These are phyloP conservation scores for Danielia oregonensis DNA, from an alignment of 805 yeast species.

Conservation along the genomic window DNA sequence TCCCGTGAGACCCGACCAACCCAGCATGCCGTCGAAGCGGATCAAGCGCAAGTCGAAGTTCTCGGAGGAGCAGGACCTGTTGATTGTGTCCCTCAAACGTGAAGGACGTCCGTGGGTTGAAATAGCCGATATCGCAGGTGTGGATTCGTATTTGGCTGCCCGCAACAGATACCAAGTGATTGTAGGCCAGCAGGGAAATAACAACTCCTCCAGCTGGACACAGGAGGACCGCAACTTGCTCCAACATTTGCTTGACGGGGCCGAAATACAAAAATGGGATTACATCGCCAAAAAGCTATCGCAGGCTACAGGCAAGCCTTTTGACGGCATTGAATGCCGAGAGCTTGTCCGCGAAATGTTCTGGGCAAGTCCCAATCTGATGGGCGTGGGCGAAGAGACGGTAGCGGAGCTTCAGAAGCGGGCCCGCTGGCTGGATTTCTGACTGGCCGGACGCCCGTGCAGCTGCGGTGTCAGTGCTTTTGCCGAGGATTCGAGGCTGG, in stretches of 20 bases:
- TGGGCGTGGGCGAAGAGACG: constrained; percentile 52
- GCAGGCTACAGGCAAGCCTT: constrained; percentile 48
- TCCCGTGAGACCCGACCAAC: constrained; percentile 39
- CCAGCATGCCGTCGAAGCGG: constrained; percentile 44
- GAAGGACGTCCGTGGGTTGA: constrained; percentile 71
- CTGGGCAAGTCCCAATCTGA: constrained; percentile 49
- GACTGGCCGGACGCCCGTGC: too few species aligned
- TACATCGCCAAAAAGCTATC: constrained; percentile 60
- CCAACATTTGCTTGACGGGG: constrained; percentile 41
- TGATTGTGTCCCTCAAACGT: constrained; percentile 58
- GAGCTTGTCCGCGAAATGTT: constrained; percentile 52
- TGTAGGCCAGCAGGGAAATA: constrained; percentile 76
- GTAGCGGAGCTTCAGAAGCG: constrained; percentile 13
- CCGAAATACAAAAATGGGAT: constrained; percentile 23
- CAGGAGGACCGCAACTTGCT: constrained; percentile 49
- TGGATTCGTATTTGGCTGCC: constrained; percentile 68
- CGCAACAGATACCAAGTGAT: constrained; percentile 75
- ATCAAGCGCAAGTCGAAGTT: constrained; percentile 65
- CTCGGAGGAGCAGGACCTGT: constrained; percentile 61
- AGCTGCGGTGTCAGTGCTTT: too few species aligned
- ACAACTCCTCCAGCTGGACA: constrained; percentile 63
- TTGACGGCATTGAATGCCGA: constrained; percentile 52
- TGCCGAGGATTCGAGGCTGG: too few species aligned
- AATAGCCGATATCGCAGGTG: constrained; percentile 61
- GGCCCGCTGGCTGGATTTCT: too few species aligned